phyloP scores from a whole-genome alignment of 140 eudicot genomes.

The Ambrosia hybrid region DNA sequence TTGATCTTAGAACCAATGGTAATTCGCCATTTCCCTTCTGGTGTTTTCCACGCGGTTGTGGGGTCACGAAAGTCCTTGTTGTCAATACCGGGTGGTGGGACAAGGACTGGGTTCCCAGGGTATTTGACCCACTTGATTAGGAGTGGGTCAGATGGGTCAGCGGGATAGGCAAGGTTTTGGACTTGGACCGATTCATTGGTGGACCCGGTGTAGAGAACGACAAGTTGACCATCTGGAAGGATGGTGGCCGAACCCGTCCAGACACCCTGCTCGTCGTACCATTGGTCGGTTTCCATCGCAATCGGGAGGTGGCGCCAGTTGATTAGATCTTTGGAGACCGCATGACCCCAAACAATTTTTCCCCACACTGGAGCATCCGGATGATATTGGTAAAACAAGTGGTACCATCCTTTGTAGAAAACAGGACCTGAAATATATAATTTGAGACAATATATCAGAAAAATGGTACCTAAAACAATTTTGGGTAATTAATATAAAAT shows the following conservation, averaged over 20 bases:
- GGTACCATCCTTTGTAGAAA: constrained; percentile 83
- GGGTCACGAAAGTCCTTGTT: constrained; percentile 74
- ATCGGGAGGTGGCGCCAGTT: constrained; percentile 77
- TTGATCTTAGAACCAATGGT: constrained; percentile 72
- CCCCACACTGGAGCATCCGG: constrained; percentile 91
- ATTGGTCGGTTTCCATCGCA: constrained; percentile 70
- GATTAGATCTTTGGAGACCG: constrained; percentile 69
- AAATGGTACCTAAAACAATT: too few relatives aligned
- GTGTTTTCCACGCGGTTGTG: constrained; percentile 78
- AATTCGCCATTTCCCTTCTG: constrained; percentile 76
- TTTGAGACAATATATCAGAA: too few relatives aligned
- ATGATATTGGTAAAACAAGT: constrained; percentile 84
- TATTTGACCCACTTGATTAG: constrained; percentile 63
- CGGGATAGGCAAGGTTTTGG: constrained; percentile 77
- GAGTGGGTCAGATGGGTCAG: constrained; percentile 71
- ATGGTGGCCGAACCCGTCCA: constrained; percentile 95
- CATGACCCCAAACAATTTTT: constrained; percentile 88
- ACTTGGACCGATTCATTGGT: constrained; percentile 73
- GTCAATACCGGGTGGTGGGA: constrained; percentile 72
- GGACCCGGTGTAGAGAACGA: constrained; percentile 78
- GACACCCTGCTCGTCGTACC: constrained; percentile 84
- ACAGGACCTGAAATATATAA: constrained; percentile 53
- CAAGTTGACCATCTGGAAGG: constrained; percentile 62
- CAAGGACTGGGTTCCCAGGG: constrained; percentile 64
- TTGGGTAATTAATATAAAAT: too few relatives aligned